Evolutionary conservation across 257 asterid genomes (phyloP), one percentile per base, ranked within the genome.

Genomic region (Ilex aquifolium): DNA sequence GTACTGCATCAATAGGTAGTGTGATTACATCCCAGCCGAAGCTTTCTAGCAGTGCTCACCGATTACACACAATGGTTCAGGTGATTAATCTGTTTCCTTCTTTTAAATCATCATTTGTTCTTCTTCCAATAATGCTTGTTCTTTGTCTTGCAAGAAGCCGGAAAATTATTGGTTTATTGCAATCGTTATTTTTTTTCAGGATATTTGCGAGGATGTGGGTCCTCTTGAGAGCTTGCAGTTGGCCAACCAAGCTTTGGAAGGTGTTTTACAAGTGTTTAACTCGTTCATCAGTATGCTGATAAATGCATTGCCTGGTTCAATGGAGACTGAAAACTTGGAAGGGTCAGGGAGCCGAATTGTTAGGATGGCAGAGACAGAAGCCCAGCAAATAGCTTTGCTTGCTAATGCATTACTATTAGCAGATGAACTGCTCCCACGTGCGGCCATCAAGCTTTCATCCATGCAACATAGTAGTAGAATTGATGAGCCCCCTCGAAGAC

Each of bases 341-440:
- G 89, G 85, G 2, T 36, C 86, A 11, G 86, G 78, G 16, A 76
- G 85, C 46, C 78, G 87, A 72, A 83, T 86, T 71, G 95, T 88
- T n/a, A 79, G 77, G 68, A 57, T 78, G 65, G 95, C 95, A 3
- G 95, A 86, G 62, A 64, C 88, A 0, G 96, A 86, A 72, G 61
- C 71, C 0, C 92, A 91, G 31, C 95, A 91, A 65, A 64, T 81
- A 62, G 83, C 90, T 51, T 67, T 91, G 67, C 72, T 91, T 58
- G 95, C 92, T 36, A 88, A 91, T 56, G 98, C 90, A n/a, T 53
- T 88, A 64, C 55, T 85, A 65, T 69, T 91, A 59, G 83, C 95
- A 0, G 95, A 91, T 42, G 98, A 91, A 74, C 84, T 86, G 61
- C 88, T 91, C 40, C 95, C 96, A 1, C 95, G 92, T 49, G 96